Base-by-base conservation (phyloP, 805 yeast species). In the Saccharomycopsis fodiens region DNA sequence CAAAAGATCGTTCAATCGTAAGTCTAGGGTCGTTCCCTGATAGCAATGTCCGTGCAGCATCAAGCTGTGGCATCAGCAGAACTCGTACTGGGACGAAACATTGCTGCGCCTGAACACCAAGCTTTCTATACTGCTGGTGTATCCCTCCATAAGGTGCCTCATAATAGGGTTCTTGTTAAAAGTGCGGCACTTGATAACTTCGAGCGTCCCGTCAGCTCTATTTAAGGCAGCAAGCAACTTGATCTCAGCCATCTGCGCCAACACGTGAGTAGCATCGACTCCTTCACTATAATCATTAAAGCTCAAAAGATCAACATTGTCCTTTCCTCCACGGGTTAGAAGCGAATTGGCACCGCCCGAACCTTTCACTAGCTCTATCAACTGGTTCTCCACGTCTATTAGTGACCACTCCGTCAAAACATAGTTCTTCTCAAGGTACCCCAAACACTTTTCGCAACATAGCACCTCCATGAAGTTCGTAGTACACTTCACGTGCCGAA, bases 341-440 rank as follows among this genome's bases (percentile, higher is more conserved):
- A 12, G 12, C 12, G 12, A 12, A 29, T 12, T 29, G n/a, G 32
- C 32, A 10, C 15, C 15, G 8, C 8, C 8, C 10, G 6, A 7
- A 25, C 29, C 29, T 10, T 32, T 10, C 17, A 15, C 27, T 3
- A 29, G 8, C 29, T 25, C 29, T 10, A 25, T 7, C 29, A 25
- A 25, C 29, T 7, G 29, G 10, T 25, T 25, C 29, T 25, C 29
- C 3, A 44, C 39, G 22, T 44, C 47, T 20, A 44, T 22, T 16
- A 44, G 16, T 5, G 47, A 44, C 47, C 47, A 44, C 23, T 44
- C 47, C 32, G 27, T 39, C 17, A 44, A 20, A 8, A 31, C 27
- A 39, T 19, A 44, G 25, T 44, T 38, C 35, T 44, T 39, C 19
- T 44, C 39, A 13, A 44, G 15, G 12, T 17, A 39, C 20, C 32